Conservation (phyloP, 2,329 filamentous ascomycete genomes). For the Mycosphaerelloides madeirae region DNA sequence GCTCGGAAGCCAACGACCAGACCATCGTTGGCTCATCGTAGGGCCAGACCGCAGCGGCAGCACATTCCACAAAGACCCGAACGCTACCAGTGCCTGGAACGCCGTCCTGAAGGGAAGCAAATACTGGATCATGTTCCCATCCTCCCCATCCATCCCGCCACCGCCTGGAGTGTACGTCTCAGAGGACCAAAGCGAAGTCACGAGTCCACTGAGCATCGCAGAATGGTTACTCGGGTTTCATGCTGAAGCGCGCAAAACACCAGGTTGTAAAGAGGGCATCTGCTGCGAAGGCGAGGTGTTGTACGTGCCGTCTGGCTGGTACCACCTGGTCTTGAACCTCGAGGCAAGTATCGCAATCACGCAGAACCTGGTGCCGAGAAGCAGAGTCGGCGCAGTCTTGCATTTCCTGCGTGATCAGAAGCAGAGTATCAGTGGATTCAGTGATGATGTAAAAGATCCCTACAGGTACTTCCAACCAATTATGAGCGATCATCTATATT, state of each 20-base stretch:
- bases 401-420: conserved; percentile 76
- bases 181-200: conserved; percentile 85
- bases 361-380: conserved; percentile 84
- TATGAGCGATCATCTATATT: too few species aligned
- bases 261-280: conserved; percentile 79
- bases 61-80: conserved; percentile 80
- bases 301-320: conserved; percentile 93
- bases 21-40: conserved; percentile 88
- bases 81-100: conserved; percentile 81
- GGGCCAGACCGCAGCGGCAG: conserved; percentile 82
- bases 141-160: conserved; percentile 54
- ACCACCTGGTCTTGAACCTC: conserved; percentile 90
- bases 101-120: conserved; percentile 84
- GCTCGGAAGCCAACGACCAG: conserved; percentile 71
- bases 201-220: conserved; percentile 88
- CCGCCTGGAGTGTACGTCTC: conserved; percentile 90
- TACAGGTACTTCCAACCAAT: too few species aligned
- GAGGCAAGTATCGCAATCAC: conserved; percentile 82
- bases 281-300: conserved; percentile 80
- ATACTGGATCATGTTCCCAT: conserved; percentile 98
- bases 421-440: conserved; percentile 84
- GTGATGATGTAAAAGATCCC: conserved; percentile 63
- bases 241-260: conserved; percentile 67
- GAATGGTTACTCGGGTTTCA: conserved; percentile 94
- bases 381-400: conserved; percentile 69